A percentile compares a stretch with the other conserved stretches of the same genome.
Evolutionary conservation across 148 eudicot species (phyloP).

Genomic region (Silene latifolia): DNA sequence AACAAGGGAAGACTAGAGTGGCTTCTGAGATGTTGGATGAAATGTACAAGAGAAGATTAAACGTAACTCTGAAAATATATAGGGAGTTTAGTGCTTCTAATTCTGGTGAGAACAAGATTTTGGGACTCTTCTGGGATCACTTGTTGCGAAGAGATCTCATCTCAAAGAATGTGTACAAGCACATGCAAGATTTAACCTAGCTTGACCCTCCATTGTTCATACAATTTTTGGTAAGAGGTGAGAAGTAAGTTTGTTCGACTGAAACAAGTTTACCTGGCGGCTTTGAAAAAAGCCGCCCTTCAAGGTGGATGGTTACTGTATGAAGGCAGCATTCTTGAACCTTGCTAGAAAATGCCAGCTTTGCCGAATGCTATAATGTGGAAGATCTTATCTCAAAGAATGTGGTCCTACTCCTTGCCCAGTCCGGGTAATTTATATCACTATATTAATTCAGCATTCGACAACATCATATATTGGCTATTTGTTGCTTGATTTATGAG

Average conservation of each 20-base stretch:
- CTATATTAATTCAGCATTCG: too few species aligned
- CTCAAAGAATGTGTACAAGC: constrained; percentile 40
- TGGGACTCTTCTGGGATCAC: constrained; percentile 64
- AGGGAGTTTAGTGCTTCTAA: constrained; percentile 57
- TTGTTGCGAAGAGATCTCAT: constrained; percentile 60
- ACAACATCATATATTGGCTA: too few species aligned
- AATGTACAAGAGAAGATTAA: constrained; percentile 69
- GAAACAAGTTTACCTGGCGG: not conserved
- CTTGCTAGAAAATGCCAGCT: not conserved
- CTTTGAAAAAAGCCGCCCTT: not conserved
- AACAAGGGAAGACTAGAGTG: constrained; percentile 40
- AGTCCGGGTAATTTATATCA: too few species aligned
- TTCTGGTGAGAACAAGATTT: constrained; percentile 35
- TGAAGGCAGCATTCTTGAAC: not conserved
- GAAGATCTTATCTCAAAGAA: not conserved
- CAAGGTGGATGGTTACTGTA: not conserved
- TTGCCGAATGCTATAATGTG: not conserved
- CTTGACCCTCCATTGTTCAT: constrained; percentile 12
- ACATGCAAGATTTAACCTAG: constrained; percentile 31
- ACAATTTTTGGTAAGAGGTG: not conserved
- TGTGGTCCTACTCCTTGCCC: too few species aligned
- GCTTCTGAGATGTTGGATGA: constrained; percentile 61
- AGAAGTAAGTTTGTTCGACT: not conserved
- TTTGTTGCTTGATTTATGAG: too few species aligned
- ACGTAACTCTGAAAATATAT: constrained; percentile 58